phyloP scores from a whole-genome alignment of 108 stramenopile species.

The Cyclotella sp. region DNA sequence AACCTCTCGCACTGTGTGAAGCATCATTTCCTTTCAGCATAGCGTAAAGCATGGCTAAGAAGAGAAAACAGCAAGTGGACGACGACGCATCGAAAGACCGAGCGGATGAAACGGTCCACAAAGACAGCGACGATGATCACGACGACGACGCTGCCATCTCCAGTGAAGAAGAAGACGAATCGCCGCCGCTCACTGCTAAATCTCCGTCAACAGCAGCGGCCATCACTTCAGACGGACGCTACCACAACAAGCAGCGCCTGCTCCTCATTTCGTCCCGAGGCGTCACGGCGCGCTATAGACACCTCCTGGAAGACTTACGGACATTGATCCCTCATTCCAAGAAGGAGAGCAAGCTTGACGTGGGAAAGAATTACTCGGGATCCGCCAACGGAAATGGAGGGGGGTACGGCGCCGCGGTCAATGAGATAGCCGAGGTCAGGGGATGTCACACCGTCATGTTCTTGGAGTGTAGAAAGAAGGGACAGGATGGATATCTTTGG shows the following conservation, averaged over 20 bases:
- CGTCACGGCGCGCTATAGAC: conserved; percentile 95
- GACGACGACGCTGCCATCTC: conserved; percentile 19
- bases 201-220: conserved; percentile 5
- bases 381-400: conserved; percentile 16
- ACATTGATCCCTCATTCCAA: conserved; percentile 97
- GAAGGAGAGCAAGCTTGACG: conserved; percentile 94
- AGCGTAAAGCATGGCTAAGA: conserved; percentile 48
- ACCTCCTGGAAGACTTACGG: conserved; percentile 96
- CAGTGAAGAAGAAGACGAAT: conserved; percentile 6
- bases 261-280: conserved; percentile 95
- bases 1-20: not conserved
- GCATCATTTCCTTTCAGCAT: conserved; percentile 2
- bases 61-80: conserved; percentile 42
- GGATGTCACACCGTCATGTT: conserved; percentile 95
- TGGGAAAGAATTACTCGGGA: conserved; percentile 53
- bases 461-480: conserved; percentile 94
- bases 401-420: conserved; percentile 85
- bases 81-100: conserved; percentile 24
- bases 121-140: conserved; percentile 10
- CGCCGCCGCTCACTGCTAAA: not conserved
- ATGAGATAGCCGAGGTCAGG: conserved; percentile 96
- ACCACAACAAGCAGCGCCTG: conserved; percentile 97
- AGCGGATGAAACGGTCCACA: not conserved
- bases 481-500: conserved; percentile 97
- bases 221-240: conserved; percentile 70